Percentiles rank a stretch among this genome's conserved stretches.
Evolutionary conservation across 345 rosid genomes (phyloP).

Genomic region (Aurinia saxatilis): DNA sequence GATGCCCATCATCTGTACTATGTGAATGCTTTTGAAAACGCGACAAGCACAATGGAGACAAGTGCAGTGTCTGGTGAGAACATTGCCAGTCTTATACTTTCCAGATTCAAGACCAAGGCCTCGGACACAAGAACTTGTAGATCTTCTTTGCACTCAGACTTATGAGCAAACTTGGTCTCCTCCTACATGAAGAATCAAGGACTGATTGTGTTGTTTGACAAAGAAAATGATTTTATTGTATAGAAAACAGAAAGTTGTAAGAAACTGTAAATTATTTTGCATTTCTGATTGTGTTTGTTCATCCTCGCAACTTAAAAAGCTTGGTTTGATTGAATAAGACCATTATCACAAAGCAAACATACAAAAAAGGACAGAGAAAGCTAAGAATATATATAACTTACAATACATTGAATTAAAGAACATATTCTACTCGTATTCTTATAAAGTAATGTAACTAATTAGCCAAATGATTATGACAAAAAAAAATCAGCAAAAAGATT

Average conservation of each 20-base stretch:
- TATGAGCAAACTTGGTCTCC: conserved; percentile 31
- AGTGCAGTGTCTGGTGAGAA: conserved; percentile 93
- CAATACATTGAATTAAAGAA: no score
- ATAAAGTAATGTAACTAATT: no score
- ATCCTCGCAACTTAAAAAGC: not conserved
- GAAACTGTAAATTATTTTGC: not conserved
- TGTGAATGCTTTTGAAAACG: conserved; percentile 86
- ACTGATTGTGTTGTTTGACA: not conserved
- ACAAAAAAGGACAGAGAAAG: no score
- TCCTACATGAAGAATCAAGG: not conserved
- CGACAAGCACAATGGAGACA: conserved; percentile 92
- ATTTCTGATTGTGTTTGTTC: not conserved
- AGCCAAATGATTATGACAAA: no score
- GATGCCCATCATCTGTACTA: conserved; percentile 82
- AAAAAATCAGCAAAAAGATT: no score
- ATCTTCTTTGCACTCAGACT: conserved; percentile 36
- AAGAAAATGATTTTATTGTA: not conserved
- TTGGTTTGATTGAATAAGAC: not conserved
- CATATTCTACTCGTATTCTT: no score
- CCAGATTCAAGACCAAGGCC: conserved; percentile 36
- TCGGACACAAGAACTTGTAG: conserved; percentile 26
- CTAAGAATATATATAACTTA: no score
- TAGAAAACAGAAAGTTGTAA: not conserved
- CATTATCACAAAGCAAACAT: not conserved
- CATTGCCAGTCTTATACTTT: conserved; percentile 68